Base-by-base conservation (phyloP, 2,329 filamentous ascomycete genomes). In the Colletotrichum sansevieriae region DNA sequence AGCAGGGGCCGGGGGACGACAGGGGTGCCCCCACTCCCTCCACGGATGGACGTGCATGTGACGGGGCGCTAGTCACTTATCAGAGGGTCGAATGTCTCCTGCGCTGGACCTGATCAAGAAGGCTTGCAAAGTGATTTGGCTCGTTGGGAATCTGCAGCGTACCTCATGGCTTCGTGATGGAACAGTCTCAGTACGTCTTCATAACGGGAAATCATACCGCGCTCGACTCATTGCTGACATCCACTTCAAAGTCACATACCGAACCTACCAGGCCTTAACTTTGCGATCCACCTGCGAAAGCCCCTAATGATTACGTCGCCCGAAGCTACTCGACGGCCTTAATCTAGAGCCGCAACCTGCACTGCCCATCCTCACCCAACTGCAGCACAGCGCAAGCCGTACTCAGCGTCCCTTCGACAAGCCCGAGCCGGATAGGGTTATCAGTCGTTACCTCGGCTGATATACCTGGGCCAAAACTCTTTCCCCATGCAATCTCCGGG, bases 401-500 rank as follows among this genome's bases (percentile, higher is more conserved):
- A 55, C 35, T 25, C 7, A 37, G 33, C 33, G 25, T 4, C 22
- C 33, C 6, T 41, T 52, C 49, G 66, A 56, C 9, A 69, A 56
- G 63, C 51, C 51, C n/a, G 56, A 66, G 56, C 55, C 56, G 47
- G 46, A 55, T 60, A 66, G 63, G 66, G 49, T 41, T 66, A 61
- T 69, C 62, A 56, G 66, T 69, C 63, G 35, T 59, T 39, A 4
- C n/a, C 20, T 18, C 66, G 66, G 22, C 66, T 66, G 66, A 52
- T 61, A 66, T 39, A 56, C 66, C 63, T 43, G 56, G 15, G 1
- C 25, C 43, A 44, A 20, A 49, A 52, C 46, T 76, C 80, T 20
- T 35, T 88, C 85, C 83, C 88, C 85, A 93, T 93, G 91, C 89
- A 89, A 87, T 86, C 89, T 80, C 83, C 87, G 77, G 83, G 87